These are phyloP conservation scores for Xylaria sp. DNA, from an alignment of 2,329 filamentous ascomycete genomes.

Conservation along the genomic window DNA sequence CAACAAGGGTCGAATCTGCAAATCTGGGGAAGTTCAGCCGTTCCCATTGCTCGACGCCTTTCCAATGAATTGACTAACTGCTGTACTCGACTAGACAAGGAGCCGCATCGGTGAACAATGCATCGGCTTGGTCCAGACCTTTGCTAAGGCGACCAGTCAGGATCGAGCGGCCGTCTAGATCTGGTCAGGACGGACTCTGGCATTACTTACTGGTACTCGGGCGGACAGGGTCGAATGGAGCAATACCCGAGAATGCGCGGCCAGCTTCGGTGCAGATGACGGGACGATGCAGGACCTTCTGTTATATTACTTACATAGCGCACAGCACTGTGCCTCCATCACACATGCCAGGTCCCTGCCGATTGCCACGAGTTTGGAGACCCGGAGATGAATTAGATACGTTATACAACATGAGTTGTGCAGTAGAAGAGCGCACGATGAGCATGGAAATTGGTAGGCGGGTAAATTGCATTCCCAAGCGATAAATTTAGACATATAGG, in stretches of 20 bases:
- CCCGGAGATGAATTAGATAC: too few relatives aligned
- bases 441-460: background rate
- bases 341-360: conserved; percentile 7
- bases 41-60: background rate
- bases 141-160: conserved; percentile 29
- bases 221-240: conserved; percentile 41
- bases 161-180: conserved; percentile 28
- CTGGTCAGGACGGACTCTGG: conserved; percentile 11
- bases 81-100: conserved; percentile 5
- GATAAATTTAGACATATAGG: background rate
- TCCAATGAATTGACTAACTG: background rate
- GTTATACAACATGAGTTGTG: background rate
- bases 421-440: background rate
- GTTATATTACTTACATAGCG: conserved; percentile 14
- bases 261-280: conserved; percentile 26
- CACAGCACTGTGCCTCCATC: background rate
- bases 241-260: conserved; percentile 28
- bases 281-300: conserved; percentile 12
- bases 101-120: conserved; percentile 27
- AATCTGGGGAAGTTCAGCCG: conserved; percentile 26
- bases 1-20: conserved; percentile 18
- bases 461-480: background rate
- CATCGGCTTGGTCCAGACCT: conserved; percentile 25
- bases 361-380: conserved; percentile 15
- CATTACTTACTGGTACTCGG: conserved; percentile 10